Conservation (phyloP, 306 rosid species). For the Cicer pinnatifidum region DNA sequence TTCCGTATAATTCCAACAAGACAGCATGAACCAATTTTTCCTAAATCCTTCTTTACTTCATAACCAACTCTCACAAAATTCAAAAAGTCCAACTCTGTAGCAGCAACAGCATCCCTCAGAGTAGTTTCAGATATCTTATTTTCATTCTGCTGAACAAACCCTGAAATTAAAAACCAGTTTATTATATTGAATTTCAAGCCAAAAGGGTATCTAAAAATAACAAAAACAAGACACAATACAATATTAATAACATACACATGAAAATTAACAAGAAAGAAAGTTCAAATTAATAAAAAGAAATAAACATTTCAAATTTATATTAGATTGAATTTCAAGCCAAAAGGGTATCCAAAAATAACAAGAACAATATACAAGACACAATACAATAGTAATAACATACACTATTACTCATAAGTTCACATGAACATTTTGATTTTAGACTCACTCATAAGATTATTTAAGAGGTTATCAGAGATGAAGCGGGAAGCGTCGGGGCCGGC, state of each 20-base stretch:
- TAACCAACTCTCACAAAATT: slow-evolving; percentile 64
- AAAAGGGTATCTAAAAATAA: too few relatives aligned
- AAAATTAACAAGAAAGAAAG: not conserved
- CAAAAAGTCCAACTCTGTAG: slow-evolving; percentile 78
- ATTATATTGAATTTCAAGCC: too few relatives aligned
- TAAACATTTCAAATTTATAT: not conserved
- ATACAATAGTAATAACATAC: too few relatives aligned
- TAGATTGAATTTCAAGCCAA: too few relatives aligned
- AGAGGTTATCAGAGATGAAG: slow-evolving; percentile 58
- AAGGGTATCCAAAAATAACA: too few relatives aligned
- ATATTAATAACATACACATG: not conserved
- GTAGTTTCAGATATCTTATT: slow-evolving; percentile 61
- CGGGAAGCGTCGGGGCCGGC: slow-evolving; percentile 74
- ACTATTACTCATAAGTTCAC: too few relatives aligned
- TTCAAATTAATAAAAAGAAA: not conserved
- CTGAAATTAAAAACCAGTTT: slow-evolving; percentile 47
- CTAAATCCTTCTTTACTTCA: slow-evolving; percentile 60
- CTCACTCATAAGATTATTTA: slow-evolving; percentile 65
- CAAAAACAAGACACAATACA: not conserved
- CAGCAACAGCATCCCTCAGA: slow-evolving; percentile 66
- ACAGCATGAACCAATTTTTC: slow-evolving; percentile 84
- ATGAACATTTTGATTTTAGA: too few relatives aligned
- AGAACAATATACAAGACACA: too few relatives aligned
- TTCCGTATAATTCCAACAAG: slow-evolving; percentile 78
- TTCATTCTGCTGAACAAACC: slow-evolving; percentile 61